A percentile compares a stretch with the other conserved stretches of the same genome.
phyloP scores from a whole-genome alignment of 192 early-diverging fungal species.

The Podila clonocystis region DNA sequence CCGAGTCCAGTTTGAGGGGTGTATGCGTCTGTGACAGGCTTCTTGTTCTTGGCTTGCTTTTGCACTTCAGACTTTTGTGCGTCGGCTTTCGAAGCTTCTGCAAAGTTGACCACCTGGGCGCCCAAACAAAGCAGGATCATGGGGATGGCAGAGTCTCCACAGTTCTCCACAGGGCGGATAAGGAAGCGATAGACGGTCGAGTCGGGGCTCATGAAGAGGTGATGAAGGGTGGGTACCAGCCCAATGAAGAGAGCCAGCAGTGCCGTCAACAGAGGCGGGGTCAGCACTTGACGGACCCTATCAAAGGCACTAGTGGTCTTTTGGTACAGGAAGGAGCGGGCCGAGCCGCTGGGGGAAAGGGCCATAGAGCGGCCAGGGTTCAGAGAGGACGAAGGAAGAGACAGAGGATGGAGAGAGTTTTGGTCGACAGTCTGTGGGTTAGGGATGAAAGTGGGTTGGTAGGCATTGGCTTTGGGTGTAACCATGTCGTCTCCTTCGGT shows the following conservation, averaged over 20 bases:
- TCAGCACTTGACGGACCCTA: constrained; percentile 56
- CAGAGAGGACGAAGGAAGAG: neutral
- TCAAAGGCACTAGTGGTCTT: constrained; percentile 14
- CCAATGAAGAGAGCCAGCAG: constrained; percentile 73
- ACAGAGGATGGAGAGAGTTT: constrained; percentile 10
- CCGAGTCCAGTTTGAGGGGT: constrained; percentile 9
- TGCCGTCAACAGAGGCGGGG: constrained; percentile 80
- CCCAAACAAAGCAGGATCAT: constrained; percentile 82
- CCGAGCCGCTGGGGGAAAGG: constrained; percentile 8
- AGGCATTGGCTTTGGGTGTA: too few species aligned
- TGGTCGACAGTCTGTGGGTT: neutral
- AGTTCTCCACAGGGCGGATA: constrained; percentile 75
- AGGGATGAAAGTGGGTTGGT: neutral
- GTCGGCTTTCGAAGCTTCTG: neutral
- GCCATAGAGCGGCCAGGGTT: constrained; percentile 7
- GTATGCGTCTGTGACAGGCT: neutral
- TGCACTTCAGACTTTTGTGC: neutral
- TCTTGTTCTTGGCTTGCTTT: constrained; percentile 2
- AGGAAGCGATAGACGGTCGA: constrained; percentile 66
- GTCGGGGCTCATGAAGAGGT: constrained; percentile 67
- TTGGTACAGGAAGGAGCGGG: constrained; percentile 19
- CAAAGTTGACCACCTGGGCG: constrained; percentile 66
- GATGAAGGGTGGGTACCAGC: constrained; percentile 70
- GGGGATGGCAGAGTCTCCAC: constrained; percentile 84
- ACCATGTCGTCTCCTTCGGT: neutral